Percentiles rank a stretch among this genome's conserved stretches.
phyloP scores from a whole-genome alignment of 1,139 yeast species.

The Geotrichum citri-aurantii region DNA sequence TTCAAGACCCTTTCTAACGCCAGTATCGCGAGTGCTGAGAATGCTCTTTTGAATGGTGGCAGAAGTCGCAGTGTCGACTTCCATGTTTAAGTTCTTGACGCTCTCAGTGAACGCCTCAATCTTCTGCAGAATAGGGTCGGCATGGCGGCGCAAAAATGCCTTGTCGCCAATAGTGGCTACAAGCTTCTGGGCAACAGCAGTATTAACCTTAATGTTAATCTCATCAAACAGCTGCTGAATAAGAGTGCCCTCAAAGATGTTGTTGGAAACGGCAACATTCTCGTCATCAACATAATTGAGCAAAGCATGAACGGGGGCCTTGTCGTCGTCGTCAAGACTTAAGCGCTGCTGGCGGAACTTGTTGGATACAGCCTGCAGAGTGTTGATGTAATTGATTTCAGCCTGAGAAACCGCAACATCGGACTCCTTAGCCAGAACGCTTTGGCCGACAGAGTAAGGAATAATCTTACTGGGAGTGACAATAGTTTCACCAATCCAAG shows the following conservation, averaged over 20 bases:
- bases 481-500: conserved; percentile 70
- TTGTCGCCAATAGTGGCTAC: conserved; percentile 72
- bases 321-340: conserved; percentile 33
- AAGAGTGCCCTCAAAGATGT: conserved; percentile 60
- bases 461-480: conserved; percentile 46
- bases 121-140: conserved; percentile 76
- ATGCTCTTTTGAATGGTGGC: conserved; percentile 71
- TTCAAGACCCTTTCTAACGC: conserved; percentile 69
- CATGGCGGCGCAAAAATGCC: conserved; percentile 82
- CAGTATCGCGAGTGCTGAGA: conserved; percentile 55
- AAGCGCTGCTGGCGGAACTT: conserved; percentile 71
- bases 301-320: conserved; percentile 53
- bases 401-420: conserved; percentile 36
- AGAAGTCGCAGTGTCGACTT: conserved; percentile 68
- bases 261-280: conserved; percentile 57
- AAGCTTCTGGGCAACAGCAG: conserved; percentile 76
- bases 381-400: conserved; percentile 59
- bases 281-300: conserved; percentile 85
- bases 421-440: conserved; percentile 25
- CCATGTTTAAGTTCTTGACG: conserved; percentile 51
- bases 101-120: conserved; percentile 74
- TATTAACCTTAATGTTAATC: conserved; percentile 72
- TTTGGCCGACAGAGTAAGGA: conserved; percentile 34
- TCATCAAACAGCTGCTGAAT: conserved; percentile 65
- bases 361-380: conserved; percentile 59